phyloP scores from a whole-genome alignment of 2,329 filamentous ascomycete genomes.

The Aspergillus fructus region DNA sequence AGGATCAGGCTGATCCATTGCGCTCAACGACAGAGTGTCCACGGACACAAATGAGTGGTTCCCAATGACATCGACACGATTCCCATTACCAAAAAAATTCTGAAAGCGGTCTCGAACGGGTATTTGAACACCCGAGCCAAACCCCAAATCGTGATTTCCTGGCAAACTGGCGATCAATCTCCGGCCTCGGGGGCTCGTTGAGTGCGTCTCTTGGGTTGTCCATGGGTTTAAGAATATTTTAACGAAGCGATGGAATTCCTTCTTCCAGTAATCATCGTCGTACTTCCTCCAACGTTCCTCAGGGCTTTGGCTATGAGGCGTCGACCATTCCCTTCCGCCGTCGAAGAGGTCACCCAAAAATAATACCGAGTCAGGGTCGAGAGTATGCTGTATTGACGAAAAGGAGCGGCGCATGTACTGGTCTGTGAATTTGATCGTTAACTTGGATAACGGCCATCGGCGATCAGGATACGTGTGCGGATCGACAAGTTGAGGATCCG shows the following conservation, averaged over 20 bases:
- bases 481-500: slow-evolving; percentile 89
- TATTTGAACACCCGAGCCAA: slow-evolving; percentile 79
- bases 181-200: slow-evolving; percentile 64
- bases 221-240: slow-evolving; percentile 76
- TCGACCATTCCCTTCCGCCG: slow-evolving; percentile 92
- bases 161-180: slow-evolving; percentile 83
- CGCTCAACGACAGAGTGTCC: slow-evolving; percentile 84
- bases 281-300: slow-evolving; percentile 73
- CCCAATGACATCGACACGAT: slow-evolving; percentile 83
- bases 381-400: slow-evolving; percentile 68
- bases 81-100: slow-evolving; percentile 86
- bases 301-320: slow-evolving; percentile 58
- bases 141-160: slow-evolving; percentile 93
- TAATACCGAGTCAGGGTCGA: slow-evolving; percentile 83
- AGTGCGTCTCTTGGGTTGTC: slow-evolving; percentile 56
- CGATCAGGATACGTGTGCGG: slow-evolving; percentile 92
- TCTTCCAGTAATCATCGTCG: slow-evolving; percentile 78
- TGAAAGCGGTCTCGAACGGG: slow-evolving; percentile 80
- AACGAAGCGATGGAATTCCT: slow-evolving; percentile 83
- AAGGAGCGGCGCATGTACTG: slow-evolving; percentile 86
- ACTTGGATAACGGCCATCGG: slow-evolving; percentile 66
- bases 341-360: slow-evolving; percentile 96
- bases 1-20: slow-evolving; percentile 58
- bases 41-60: slow-evolving; percentile 96
- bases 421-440: slow-evolving; percentile 75